Percentiles rank a stretch among this genome's conserved stretches.
Conservation (phyloP, 2,329 filamentous ascomycete genomes). For the Westerdykella aurantiaca region DNA sequence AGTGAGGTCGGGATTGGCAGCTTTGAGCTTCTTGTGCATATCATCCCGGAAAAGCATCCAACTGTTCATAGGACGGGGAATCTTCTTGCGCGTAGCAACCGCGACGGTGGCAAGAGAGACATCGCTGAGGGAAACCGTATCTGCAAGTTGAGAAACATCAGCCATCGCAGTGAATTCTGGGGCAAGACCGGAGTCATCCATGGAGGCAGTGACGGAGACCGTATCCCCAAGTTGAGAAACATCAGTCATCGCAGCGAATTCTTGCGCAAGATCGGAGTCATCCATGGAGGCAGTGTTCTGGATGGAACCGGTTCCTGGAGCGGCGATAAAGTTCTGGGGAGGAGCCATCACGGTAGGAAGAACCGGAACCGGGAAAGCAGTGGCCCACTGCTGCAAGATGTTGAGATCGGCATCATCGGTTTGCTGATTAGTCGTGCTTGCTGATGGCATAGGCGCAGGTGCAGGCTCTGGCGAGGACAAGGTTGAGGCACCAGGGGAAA, state of each 20-base stretch:
- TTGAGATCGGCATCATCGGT: too few relatives aligned
- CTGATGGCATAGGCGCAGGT: too few relatives aligned
- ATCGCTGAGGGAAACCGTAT: too few relatives aligned
- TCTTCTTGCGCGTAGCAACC: conserved; percentile 9
- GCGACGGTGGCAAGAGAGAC: not conserved
- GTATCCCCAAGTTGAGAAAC: not conserved
- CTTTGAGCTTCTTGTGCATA: conserved; percentile 16
- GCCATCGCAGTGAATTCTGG: not conserved
- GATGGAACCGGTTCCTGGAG: not conserved
- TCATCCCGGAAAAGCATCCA: conserved; percentile 21
- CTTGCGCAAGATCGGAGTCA: not conserved
- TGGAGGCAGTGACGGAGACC: not conserved
- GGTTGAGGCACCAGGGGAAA: not conserved
- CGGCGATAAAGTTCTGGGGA: not conserved
- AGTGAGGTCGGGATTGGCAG: conserved; percentile 11
- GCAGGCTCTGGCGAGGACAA: too few relatives aligned
- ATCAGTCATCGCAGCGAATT: not conserved
- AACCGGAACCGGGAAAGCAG: too few relatives aligned
- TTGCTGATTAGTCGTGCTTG: too few relatives aligned
- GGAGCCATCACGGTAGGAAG: too few relatives aligned
- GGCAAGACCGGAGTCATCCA: not conserved
- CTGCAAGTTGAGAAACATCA: not conserved
- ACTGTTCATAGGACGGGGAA: conserved; percentile 26
- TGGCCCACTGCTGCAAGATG: too few relatives aligned
- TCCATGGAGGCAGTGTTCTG: not conserved